Base-by-base conservation (phyloP, 202 grass and related monocot genomes). In the Panicum hallii region DNA sequence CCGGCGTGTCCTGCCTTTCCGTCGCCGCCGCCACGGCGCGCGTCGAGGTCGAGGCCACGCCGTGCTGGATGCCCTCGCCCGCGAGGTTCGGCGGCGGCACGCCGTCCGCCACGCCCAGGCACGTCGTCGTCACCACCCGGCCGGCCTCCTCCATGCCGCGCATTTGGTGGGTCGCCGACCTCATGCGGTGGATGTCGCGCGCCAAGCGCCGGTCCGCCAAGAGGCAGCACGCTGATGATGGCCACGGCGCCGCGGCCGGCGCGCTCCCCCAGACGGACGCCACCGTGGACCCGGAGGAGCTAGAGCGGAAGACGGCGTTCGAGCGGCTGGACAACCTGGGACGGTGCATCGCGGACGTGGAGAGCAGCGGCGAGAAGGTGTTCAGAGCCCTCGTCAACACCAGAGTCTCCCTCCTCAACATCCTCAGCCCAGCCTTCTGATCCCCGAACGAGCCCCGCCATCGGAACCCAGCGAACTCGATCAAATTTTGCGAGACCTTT, bases 331-430 rank as follows among this genome's bases (percentile, higher is more conserved):
- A 87, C 55, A 86, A 43, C 47, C 61, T 94, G 43, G 92, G 88
- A 7, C 87, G 83, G 9, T 94, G 92, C 86, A 57, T 97, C n/a
- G 73, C 32, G 23, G 78, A 87, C 69, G 83, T 92, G 65, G 94
- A 97, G 80, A 86, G 20, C 67, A 86, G 84, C 63, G 83, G 90
- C 64, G 92, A 89, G 32, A 83, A 79, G 86, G 88, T 97, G 30
- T 97, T 89, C 57, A 79, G 90, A 1, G 83, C 82, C 42, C 55
- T 94, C 14, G 84, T 92, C 50, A 94, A 97, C 74, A 90, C 83
- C 38, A 89, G 94, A 83, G 94, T 97, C 83, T 92, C 84, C 9
- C 85, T 97, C 55, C 90, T 97, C 66, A 97, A 97, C 85, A 94
- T 97, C 32, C 89, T 94, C 9, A 97, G 78, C 13, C 92, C 94